Evolutionary conservation across 2,329 filamentous ascomycete genomes (phyloP), one percentile per base, ranked within the genome.

Genomic region (Xylaria sp.): DNA sequence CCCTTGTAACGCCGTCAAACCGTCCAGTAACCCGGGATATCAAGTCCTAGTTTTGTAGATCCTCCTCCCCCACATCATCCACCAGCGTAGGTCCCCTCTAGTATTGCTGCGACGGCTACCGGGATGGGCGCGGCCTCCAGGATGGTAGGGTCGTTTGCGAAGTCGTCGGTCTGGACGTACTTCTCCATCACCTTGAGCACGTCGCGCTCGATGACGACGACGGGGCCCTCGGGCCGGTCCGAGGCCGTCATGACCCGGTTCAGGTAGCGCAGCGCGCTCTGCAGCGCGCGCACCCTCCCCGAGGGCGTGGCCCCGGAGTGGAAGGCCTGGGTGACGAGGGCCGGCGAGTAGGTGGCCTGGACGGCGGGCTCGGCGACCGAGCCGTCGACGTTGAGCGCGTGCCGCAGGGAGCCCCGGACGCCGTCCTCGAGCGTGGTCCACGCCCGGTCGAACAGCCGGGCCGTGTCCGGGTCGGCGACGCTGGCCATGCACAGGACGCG

Each of bases 301-400:
- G 65, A 57, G 2, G 44, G 44, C 17, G 59, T 54, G 37, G 62
- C 57, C 1, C 48, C 60, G 16, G 51, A 54, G 44, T 68, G 61
- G 34, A 74, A 60, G 0, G 63, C 66, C 39, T 69, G 67, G 5
- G 65, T 64, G 21, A 72, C 59, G 11, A 74, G 62, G 1, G 70
- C 71, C 2, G 73, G 72, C 55, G 71, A 70, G 39, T 75, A 75
- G 29, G 72, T 74, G 3, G 69, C 69, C 7, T 72, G 57, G 11
- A 74, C 66, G 0, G 72, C 73, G 7, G 65, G 66, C 29, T 68
- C 63, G 18, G 68, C 66, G 26, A 65, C 57, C 3, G 67, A 59
- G 1, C 72, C 72, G 50, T 73, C 69, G 11, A 72, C 63, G 52
- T 70, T 74, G 19, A 75, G 60, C 21, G 66, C 62, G 7, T 62